phyloP scores from a whole-genome alignment of 805 yeast genomes.

The Cyberlindnera mississippiensis region DNA sequence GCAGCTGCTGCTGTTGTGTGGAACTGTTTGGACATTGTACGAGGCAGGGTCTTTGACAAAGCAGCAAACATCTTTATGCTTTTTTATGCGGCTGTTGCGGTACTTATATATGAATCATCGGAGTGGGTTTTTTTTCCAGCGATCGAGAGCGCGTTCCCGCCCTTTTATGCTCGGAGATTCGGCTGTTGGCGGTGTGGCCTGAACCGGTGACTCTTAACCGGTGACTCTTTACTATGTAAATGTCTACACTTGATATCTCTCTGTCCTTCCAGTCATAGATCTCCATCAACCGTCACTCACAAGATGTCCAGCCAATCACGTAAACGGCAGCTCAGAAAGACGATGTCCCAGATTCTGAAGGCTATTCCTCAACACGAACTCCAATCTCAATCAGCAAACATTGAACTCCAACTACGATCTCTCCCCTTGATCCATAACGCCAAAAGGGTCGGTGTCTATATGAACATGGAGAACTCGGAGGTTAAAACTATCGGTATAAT shows the following conservation, averaged over 20 bases:
- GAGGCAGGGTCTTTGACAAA: constrained; percentile 3
- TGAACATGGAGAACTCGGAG: constrained; percentile 76
- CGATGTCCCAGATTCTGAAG: constrained; percentile 17
- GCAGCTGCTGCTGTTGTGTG: constrained; percentile 5
- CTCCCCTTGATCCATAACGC: constrained; percentile 40
- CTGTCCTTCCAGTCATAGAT: too few species aligned
- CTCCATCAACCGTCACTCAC: too few species aligned
- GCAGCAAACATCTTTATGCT: too few species aligned
- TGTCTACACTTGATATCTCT: too few species aligned
- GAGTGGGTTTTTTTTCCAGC: neutral
- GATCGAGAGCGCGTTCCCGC: neutral
- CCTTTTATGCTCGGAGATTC: neutral
- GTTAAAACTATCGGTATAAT: constrained; percentile 57
- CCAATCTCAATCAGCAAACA: constrained; percentile 25
- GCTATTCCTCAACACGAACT: constrained; percentile 21
- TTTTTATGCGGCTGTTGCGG: neutral
- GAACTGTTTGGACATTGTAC: constrained; percentile 13
- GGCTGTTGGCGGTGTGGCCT: constrained; percentile 1
- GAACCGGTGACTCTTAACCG: neutral
- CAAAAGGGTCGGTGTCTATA: constrained; percentile 55
- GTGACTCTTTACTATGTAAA: too few species aligned
- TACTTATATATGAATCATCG: neutral
- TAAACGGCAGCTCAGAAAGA: constrained; percentile 25
- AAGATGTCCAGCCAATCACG: constrained; percentile 1
- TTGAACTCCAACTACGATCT: constrained; percentile 17